phyloP scores from a whole-genome alignment of 164 flowering plant genomes.

The Tinospora cordifolia region DNA sequence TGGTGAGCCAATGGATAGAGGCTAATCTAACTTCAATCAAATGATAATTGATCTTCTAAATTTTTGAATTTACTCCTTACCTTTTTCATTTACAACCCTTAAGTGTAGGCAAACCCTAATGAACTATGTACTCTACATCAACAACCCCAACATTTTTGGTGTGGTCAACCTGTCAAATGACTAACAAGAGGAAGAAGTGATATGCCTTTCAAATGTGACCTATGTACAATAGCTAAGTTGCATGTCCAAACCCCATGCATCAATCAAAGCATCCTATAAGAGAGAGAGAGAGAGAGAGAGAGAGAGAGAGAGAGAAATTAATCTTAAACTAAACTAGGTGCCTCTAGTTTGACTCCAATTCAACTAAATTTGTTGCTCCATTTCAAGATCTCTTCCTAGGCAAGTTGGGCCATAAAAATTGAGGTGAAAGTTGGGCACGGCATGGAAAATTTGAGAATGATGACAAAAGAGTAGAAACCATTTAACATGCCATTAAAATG shows the following conservation, averaged over 20 bases:
- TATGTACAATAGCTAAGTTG: constrained; percentile 92
- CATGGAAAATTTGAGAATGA: too few species aligned
- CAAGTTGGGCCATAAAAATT: too few species aligned
- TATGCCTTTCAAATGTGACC: constrained; percentile 25
- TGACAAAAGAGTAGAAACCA: too few species aligned
- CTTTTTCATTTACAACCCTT: constrained; percentile 39
- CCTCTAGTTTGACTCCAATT: neutral
- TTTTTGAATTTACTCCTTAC: constrained; percentile 19
- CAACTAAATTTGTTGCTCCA: too few species aligned
- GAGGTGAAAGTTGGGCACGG: too few species aligned
- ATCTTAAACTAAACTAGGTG: neutral
- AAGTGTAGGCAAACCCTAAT: constrained; percentile 70
- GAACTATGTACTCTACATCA: constrained; percentile 73
- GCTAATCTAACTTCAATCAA: neutral
- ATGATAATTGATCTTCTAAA: neutral
- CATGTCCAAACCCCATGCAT: constrained; percentile 91
- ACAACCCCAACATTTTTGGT: constrained; percentile 77
- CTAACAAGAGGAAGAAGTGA: neutral
- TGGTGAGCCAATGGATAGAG: neutral
- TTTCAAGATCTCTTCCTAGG: too few species aligned
- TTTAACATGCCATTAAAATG: too few species aligned
- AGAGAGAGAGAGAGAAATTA: neutral
- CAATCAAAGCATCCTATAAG: constrained; percentile 83
- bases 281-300: too few species aligned
- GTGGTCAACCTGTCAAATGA: constrained; percentile 60